Conservation (phyloP, 31 red algal genomes). For the Asparagopsis taxiformis region DNA sequence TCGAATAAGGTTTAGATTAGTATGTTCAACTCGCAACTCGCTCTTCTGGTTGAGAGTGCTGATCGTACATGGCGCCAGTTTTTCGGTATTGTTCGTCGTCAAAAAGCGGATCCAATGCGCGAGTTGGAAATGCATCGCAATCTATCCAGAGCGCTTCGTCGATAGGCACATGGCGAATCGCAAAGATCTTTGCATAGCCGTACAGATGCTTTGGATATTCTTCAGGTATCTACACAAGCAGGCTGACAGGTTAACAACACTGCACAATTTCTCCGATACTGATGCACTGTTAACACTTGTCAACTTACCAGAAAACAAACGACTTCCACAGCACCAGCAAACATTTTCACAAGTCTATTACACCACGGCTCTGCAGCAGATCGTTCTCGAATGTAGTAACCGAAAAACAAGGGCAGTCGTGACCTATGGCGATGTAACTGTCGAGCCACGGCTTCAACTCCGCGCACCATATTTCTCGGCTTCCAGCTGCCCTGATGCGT, state of each 20-base stretch:
- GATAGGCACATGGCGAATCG: slow-evolving; percentile 36
- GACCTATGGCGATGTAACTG: slow-evolving; percentile 23
- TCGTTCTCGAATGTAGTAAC: slow-evolving; percentile 28
- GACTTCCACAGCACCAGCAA: slow-evolving; percentile 6
- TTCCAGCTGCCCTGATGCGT: slow-evolving; percentile 52
- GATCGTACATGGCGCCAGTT: slow-evolving; percentile 48
- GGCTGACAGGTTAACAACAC: neutral
- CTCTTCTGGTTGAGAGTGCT: neutral
- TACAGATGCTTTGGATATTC: slow-evolving; percentile 34
- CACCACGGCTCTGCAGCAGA: slow-evolving; percentile 23
- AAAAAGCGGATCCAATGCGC: slow-evolving; percentile 33
- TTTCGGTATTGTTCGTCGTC: slow-evolving; percentile 37
- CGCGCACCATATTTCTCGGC: slow-evolving; percentile 30
- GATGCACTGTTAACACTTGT: neutral
- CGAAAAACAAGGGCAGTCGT: slow-evolving; percentile 19
- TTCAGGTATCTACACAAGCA: slow-evolving; percentile 39
- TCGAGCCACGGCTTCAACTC: slow-evolving; percentile 32
- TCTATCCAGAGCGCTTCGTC: slow-evolving; percentile 44
- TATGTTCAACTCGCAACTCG: neutral
- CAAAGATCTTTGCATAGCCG: slow-evolving; percentile 57
- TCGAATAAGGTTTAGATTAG: neutral
- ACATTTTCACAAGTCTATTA: neutral
- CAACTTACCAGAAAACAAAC: slow-evolving; percentile 36
- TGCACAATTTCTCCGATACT: neutral
- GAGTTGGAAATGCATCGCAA: slow-evolving; percentile 47